Conservation (phyloP, 139 green algal genomes). For the Gonium pectorale region DNA sequence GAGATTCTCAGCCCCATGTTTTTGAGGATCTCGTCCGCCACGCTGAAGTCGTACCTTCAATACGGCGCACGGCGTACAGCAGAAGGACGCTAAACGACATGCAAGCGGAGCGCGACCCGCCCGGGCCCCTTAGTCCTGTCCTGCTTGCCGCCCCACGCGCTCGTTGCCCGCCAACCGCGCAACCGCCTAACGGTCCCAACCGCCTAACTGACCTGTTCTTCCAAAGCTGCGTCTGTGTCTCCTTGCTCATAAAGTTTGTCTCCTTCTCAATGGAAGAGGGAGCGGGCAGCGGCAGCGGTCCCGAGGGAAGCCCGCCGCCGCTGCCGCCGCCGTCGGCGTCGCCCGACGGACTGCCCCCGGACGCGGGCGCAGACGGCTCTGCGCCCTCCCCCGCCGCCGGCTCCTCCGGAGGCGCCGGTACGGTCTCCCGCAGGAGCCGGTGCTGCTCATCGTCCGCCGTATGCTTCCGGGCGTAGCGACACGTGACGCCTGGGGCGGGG, state of each 20-base stretch:
- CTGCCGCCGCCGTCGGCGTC: conserved; percentile 9
- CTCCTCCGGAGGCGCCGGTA: not conserved
- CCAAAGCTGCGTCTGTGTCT: conserved; percentile 59
- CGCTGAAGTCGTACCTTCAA: conserved; percentile 79
- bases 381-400: conserved; percentile 3
- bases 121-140: too few species aligned
- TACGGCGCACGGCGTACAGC: too few species aligned
- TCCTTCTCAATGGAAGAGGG: conserved; percentile 23
- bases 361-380: not conserved
- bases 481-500: conserved; percentile 73
- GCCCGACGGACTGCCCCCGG: not conserved
- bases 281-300: conserved; percentile 23
- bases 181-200: too few species aligned
- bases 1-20: conserved; percentile 63
- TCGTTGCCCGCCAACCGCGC: not conserved
- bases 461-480: conserved; percentile 76
- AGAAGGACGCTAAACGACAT: too few species aligned
- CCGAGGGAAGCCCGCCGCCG: not conserved
- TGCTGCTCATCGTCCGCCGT: conserved; percentile 40
- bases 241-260: conserved; percentile 41
- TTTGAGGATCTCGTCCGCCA: conserved; percentile 71
- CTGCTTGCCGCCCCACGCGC: too few species aligned
- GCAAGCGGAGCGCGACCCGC: too few species aligned
- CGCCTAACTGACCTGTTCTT: conserved; percentile 43
- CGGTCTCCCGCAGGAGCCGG: not conserved